These are phyloP conservation scores for Mycothermus thermophilus DNA, from an alignment of 495 filamentous ascomycete species.

Conservation along the genomic window DNA sequence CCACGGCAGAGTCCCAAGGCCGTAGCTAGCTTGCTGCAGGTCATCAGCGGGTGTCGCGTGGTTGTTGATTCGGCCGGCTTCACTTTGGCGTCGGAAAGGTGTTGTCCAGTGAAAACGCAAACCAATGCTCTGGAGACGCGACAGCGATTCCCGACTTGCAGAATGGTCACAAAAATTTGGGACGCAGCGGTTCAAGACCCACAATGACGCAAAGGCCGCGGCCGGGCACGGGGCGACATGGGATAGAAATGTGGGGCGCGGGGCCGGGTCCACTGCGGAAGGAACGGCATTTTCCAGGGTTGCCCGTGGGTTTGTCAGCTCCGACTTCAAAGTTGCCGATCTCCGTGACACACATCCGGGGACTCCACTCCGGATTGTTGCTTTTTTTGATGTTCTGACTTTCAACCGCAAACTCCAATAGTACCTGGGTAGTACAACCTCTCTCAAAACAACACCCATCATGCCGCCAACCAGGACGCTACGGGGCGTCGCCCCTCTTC, in stretches of 20 bases:
- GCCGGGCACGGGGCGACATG: too few species aligned
- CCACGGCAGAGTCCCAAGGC: too few species aligned
- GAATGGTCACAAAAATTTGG: slow-evolving; percentile 8
- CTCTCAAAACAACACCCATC: neutral
- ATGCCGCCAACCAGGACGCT: slow-evolving; percentile 17
- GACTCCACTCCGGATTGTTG: slow-evolving; percentile 1
- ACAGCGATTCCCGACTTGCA: too few species aligned
- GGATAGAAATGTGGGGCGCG: too few species aligned
- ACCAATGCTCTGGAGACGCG: too few species aligned
- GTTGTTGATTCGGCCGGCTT: neutral
- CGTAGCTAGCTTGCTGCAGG: slow-evolving; percentile 1
- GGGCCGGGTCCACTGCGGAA: too few species aligned
- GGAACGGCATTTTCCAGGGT: too few species aligned
- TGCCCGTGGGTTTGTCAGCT: too few species aligned
- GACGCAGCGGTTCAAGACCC: slow-evolving; percentile 3
- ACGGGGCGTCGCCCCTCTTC: slow-evolving; percentile 18
- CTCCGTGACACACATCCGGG: too few species aligned
- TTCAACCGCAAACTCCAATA: neutral
- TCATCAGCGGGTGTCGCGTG: too few species aligned
- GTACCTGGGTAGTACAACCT: neutral
- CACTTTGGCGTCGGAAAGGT: neutral
- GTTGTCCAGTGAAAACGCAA: slow-evolving; percentile 8
- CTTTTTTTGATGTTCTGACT: too few species aligned
- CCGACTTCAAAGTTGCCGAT: too few species aligned
- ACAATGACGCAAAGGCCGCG: slow-evolving; percentile 19